These are phyloP conservation scores for Brettanomyces custersianus DNA, from an alignment of 805 yeast genomes.

Conservation along the genomic window DNA sequence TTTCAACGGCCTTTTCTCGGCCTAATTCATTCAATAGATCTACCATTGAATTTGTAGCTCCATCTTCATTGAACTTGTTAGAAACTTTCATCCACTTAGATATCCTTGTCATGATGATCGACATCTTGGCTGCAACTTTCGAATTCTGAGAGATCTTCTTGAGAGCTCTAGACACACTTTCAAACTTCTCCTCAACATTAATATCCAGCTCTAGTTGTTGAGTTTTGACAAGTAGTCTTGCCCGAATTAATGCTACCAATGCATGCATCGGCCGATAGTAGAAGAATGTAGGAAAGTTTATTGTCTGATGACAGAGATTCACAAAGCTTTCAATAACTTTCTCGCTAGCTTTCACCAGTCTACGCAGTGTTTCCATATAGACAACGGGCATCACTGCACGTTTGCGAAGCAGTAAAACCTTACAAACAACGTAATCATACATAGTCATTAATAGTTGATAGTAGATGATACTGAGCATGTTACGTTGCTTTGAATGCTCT, in stretches of 20 bases:
- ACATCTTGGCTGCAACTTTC: slow-evolving; percentile 27
- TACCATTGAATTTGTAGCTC: slow-evolving; percentile 49
- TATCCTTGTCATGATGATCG: slow-evolving; percentile 25
- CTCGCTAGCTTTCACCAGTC: slow-evolving; percentile 37
- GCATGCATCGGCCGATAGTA: slow-evolving; percentile 48
- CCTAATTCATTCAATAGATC: slow-evolving; percentile 46
- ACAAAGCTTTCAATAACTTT: slow-evolving; percentile 38
- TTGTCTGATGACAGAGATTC: slow-evolving; percentile 29
- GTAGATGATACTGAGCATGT: slow-evolving; percentile 35
- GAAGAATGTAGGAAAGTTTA: slow-evolving; percentile 40
- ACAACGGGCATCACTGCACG: slow-evolving; percentile 22
- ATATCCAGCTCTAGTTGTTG: slow-evolving; percentile 27
- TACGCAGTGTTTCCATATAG: slow-evolving; percentile 30
- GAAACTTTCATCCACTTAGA: slow-evolving; percentile 32
- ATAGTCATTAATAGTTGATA: slow-evolving; percentile 42
- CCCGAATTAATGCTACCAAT: slow-evolving; percentile 36
- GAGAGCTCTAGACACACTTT: slow-evolving; percentile 19
- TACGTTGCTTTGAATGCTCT: slow-evolving; percentile 27
- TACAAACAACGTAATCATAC: slow-evolving; percentile 43
- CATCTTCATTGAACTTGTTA: slow-evolving; percentile 31
- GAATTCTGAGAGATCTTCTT: slow-evolving; percentile 15
- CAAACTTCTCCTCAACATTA: slow-evolving; percentile 25
- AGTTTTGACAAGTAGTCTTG: slow-evolving; percentile 36
- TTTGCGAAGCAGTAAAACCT: slow-evolving; percentile 22
- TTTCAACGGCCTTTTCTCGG: slow-evolving; percentile 36